Conservation (phyloP, 352 stramenopile species). For the Phytophthora pini region DNA sequence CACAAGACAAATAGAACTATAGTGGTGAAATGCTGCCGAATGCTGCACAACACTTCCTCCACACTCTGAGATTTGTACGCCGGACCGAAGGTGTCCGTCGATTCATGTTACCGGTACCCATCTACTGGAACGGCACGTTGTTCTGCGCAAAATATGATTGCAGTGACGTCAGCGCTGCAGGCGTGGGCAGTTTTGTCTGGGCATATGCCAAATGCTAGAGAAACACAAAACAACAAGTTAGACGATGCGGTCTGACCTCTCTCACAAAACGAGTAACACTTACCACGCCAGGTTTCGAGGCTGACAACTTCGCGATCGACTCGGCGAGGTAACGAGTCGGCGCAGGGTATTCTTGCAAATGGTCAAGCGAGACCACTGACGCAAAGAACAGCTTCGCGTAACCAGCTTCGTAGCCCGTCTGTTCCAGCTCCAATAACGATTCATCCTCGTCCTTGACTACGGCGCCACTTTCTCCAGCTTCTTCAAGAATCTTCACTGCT, state of each 20-base stretch:
- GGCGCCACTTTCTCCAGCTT: slow-evolving; percentile 61
- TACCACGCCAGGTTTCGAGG: slow-evolving; percentile 69
- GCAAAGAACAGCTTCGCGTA: slow-evolving; percentile 96
- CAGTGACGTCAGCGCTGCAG: slow-evolving; percentile 41
- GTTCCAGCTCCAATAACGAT: slow-evolving; percentile 73
- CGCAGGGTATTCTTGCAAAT: slow-evolving; percentile 79
- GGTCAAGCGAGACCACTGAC: slow-evolving; percentile 83
- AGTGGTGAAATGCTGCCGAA: slow-evolving; percentile 25
- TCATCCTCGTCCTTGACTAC: slow-evolving; percentile 84
- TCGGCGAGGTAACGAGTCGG: slow-evolving; percentile 71
- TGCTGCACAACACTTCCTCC: slow-evolving; percentile 18
- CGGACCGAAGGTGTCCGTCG: slow-evolving; percentile 22
- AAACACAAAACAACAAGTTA: slow-evolving; percentile 28
- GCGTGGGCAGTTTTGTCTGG: slow-evolving; percentile 47
- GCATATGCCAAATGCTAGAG: slow-evolving; percentile 59
- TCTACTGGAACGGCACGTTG: slow-evolving; percentile 73
- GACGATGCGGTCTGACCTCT: background rate
- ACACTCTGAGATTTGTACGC: slow-evolving; percentile 22
- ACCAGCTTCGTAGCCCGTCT: slow-evolving; percentile 93
- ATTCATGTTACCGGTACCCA: slow-evolving; percentile 14
- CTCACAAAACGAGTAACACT: slow-evolving; percentile 23
- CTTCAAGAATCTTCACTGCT: slow-evolving; percentile 66
- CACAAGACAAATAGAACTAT: slow-evolving; percentile 35
- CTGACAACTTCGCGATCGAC: slow-evolving; percentile 74
- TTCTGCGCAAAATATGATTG: slow-evolving; percentile 73